Evolutionary conservation across 495 filamentous ascomycete genomes (phyloP), one percentile per base, ranked within the genome.

Genomic region (Lasiosphaeria ovina): DNA sequence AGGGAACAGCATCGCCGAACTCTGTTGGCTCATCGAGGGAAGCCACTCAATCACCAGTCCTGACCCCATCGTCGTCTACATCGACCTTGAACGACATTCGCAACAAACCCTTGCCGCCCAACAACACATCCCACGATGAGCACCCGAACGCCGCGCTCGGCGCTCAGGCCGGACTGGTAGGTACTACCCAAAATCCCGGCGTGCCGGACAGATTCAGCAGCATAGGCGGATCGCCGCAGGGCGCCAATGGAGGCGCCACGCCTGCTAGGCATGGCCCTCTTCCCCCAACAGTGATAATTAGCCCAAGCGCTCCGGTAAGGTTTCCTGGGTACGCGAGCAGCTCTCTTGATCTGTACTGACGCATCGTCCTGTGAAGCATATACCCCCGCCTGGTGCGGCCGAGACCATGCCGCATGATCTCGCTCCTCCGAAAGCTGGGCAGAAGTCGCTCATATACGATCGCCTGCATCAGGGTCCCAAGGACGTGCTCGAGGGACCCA

Each of bases 391-490:
- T 53, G 94, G 94, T 61, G 89, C 93, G 49, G 86, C 92, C 51
- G 94, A 99, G 78, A 96, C 93, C 1, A 98, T 99, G 95, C 94
- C 95, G 42, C 91, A 93, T 65, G 94, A 99, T 71, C 89, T 99
- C 57, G 92, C 92, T 35, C 94, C 95, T 35, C 94, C 94, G 1
- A 91, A 95, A 71, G 84, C 85, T 45, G 89, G 89, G 32, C 83
- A 86, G 66, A 98, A 97, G 76, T 92, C 91, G 5, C 72, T 91
- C 66, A 85, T 96, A 64, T 97, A 93, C 74, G 91, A 97, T 72
- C 86, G 93, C 51, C 83, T 98, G 50, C 91, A 96, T 66, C 88
- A 93, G 54, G 93, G 91, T 1, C 95, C 95, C 12, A 98, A 96
- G 69, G 94, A 97, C 68, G 87, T 96, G 45, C 90, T 93, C 4